Evolutionary conservation across 768 basidiomycete genomes (phyloP).

Genomic region (Agaricus bisporus): DNA sequence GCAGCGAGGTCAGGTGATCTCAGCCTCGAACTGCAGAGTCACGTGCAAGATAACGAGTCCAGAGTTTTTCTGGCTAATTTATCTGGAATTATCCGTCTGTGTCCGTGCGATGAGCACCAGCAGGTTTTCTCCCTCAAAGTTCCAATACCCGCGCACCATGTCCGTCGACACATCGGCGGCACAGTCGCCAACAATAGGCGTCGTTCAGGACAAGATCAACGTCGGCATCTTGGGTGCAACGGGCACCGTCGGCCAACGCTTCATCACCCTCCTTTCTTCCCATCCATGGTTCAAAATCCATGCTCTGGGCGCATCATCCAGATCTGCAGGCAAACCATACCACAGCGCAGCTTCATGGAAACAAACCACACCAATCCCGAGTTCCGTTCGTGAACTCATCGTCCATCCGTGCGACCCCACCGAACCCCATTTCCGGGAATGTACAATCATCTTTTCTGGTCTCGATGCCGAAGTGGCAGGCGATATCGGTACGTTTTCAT

Average conservation of each 20-base stretch:
- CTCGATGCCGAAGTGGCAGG: conserved; percentile 93
- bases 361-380: conserved; percentile 72
- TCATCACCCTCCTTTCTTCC: conserved; percentile 77
- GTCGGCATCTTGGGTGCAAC: conserved; percentile 87
- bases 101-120: background rate
- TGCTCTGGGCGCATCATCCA: conserved; percentile 80
- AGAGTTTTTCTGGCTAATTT: conserved; percentile 14
- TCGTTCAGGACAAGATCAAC: conserved; percentile 15
- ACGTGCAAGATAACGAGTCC: conserved; percentile 11
- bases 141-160: background rate
- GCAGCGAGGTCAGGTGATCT: background rate
- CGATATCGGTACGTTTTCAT: conserved; percentile 65
- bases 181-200: background rate
- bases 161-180: background rate
- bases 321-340: conserved; percentile 86
- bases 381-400: conserved; percentile 48
- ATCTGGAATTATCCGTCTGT: background rate
- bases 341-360: conserved; percentile 79
- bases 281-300: conserved; percentile 91
- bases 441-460: conserved; percentile 90
- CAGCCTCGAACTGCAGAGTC: background rate
- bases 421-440: conserved; percentile 59
- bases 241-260: conserved; percentile 94
- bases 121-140: conserved; percentile 2
- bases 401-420: conserved; percentile 75